Conservation (phyloP, 2,329 filamentous ascomycete genomes). For the Diaporthe aspalathi region DNA sequence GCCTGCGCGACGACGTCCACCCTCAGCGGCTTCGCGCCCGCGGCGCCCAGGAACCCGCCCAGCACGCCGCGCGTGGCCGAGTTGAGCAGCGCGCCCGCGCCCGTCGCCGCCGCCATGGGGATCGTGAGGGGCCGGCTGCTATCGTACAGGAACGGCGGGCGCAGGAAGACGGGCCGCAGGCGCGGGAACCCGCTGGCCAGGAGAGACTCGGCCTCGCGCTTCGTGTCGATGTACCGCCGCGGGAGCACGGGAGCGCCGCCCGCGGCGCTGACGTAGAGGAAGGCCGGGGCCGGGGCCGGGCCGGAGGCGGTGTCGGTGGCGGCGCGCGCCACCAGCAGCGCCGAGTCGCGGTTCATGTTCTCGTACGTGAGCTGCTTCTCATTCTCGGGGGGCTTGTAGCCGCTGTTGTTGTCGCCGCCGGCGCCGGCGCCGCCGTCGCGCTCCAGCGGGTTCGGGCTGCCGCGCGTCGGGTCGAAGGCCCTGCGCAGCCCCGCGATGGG, state of each 20-base stretch:
- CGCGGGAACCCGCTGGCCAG: constrained; percentile 78
- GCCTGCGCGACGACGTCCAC: constrained; percentile 90
- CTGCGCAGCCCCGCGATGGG: constrained; percentile 81
- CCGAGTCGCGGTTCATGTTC: constrained; percentile 93
- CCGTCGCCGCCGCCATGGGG: constrained; percentile 82
- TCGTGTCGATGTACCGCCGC: constrained; percentile 86
- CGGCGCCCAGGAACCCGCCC: constrained; percentile 81
- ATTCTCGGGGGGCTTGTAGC: constrained; percentile 72
- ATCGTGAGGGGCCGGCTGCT: constrained; percentile 83
- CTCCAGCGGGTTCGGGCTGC: constrained; percentile 75
- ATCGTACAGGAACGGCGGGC: constrained; percentile 92
- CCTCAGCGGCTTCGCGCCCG: constrained; percentile 86
- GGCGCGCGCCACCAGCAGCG: constrained; percentile 84
- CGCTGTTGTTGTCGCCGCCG: no score
- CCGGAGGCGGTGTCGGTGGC: constrained; percentile 61
- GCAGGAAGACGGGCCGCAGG: constrained; percentile 84
- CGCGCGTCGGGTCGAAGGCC: constrained; percentile 78
- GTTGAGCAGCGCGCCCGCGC: constrained; percentile 82
- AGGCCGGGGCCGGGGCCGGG: constrained; percentile 58
- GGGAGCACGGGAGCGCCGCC: constrained; percentile 88
- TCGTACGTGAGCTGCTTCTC: constrained; percentile 92
- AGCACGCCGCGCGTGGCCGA: constrained; percentile 80
- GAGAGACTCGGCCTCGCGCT: constrained; percentile 86
- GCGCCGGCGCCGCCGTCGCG: no score
- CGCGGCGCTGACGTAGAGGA: constrained; percentile 90